phyloP scores from a whole-genome alignment of 257 asterid species.

The Misopates orontium region DNA sequence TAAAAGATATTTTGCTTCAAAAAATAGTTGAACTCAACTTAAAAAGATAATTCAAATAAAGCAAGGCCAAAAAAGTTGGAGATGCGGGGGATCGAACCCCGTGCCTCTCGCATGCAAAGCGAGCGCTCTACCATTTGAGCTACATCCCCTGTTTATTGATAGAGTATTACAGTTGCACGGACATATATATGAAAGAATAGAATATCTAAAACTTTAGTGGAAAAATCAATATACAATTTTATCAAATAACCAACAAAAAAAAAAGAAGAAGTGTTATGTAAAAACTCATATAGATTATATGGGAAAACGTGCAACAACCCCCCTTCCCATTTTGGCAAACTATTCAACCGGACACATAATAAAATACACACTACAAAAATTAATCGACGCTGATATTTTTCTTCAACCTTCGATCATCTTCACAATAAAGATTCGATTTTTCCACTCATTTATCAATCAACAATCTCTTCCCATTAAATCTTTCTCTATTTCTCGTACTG shows the following conservation, averaged over 20 bases:
- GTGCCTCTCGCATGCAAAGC: conserved; percentile 96
- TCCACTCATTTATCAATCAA: conserved; percentile 1
- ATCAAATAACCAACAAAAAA: too few species aligned
- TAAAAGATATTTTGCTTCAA: too few species aligned
- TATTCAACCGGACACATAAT: not conserved
- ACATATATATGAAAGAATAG: not conserved
- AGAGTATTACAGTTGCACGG: too few species aligned
- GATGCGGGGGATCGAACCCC: conserved; percentile 76
- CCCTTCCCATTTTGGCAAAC: not conserved
- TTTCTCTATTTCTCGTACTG: not conserved
- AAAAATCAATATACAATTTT: too few species aligned
- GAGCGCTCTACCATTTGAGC: conserved; percentile 94
- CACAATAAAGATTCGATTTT: not conserved
- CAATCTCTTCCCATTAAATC: not conserved
- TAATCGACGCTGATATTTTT: not conserved
- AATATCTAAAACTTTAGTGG: too few species aligned
- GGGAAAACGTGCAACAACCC: too few species aligned
- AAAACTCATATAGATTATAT: too few species aligned
- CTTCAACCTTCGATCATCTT: not conserved
- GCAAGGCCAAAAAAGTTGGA: conserved; percentile 34
- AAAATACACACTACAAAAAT: not conserved
- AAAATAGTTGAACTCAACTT: too few species aligned
- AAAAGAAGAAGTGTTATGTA: too few species aligned
- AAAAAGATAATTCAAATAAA: too few species aligned
- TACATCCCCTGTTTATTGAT: conserved; percentile 52